Base-by-base conservation (phyloP, 306 rosid species). In the Rosa rugosa region DNA sequence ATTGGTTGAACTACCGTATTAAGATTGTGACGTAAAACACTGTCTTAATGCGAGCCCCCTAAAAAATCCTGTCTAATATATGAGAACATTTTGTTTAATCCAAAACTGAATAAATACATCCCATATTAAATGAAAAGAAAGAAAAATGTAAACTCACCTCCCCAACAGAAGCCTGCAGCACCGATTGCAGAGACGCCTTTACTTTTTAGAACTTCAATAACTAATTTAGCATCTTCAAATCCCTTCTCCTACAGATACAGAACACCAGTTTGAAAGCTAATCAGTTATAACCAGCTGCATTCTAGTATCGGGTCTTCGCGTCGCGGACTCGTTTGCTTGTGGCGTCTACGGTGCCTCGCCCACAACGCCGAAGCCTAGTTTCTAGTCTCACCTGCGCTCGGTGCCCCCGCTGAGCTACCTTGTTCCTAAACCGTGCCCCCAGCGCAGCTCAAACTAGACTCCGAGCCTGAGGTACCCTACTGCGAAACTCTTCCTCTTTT, bases 121-220 rank as follows among this genome's bases (percentile, higher is more conserved):
- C 34, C 64, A 22, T 8, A 1, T 62, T 62, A 25, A 25, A 12
- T 27, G 41, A 16, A 62, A 70, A 34, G 42, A 66, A 40, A 80
- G 40, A 50, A 78, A 81, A 49, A 40, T 27, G 44, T 31, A 11
- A 45, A 76, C 91, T 81, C 47, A 89, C 91, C 96, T 64, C 90
- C 96, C 89, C 90, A 91, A 83, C 93, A 91, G 75, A 89, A 87
- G 31, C 93, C 93, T 40, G 84, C 90, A 70, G 87, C 90, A 12
- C 91, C 93, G 23, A 87, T 78, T 49, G 88, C 59, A 54, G 87
- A 84, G 81, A 81, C 69, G 40, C 91, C 93, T 79, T 78, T 87
- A 67, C 84, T 83, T 85, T 64, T 87, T 36, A 91, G 81, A 80
- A 81, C 91, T 57, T 84, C 85, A 77, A 91, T 71, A 49, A 91